phyloP scores from a whole-genome alignment of 345 rosid species.

The Cardiospermum halicacabum region DNA sequence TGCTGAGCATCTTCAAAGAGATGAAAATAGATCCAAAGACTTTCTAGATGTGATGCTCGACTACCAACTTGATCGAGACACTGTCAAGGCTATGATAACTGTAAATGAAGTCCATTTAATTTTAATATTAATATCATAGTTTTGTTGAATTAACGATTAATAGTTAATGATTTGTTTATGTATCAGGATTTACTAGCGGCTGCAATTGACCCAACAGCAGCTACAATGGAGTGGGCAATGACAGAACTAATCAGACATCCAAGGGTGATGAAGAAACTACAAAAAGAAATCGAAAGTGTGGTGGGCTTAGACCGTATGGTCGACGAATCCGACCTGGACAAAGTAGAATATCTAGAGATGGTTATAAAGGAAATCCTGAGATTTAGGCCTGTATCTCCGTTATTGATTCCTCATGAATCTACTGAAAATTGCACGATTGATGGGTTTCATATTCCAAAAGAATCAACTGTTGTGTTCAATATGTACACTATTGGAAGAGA shows the following conservation, averaged over 20 bases:
- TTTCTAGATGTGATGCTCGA: too few species aligned
- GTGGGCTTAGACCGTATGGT: constrained; percentile 16
- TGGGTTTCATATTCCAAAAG: constrained; percentile 14
- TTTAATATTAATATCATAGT: too few species aligned
- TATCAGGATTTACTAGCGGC: constrained; percentile 20
- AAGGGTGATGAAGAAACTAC: constrained; percentile 1
- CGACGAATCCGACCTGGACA: constrained; percentile 21
- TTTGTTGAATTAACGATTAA: too few species aligned
- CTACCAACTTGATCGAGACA: too few species aligned
- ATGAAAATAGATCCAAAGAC: too few species aligned
- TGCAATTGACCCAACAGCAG: constrained; percentile 20
- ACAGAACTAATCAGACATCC: constrained; percentile 18
- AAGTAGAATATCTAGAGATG: constrained; percentile 11
- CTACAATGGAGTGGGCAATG: constrained; percentile 18
- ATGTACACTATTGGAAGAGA: too few species aligned
- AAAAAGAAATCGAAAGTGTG: constrained; percentile 8
- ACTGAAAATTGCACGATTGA: constrained; percentile 6
- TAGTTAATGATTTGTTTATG: too few species aligned
- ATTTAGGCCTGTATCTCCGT: constrained; percentile 21
- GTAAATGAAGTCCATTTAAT: too few species aligned
- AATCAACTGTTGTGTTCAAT: constrained; percentile 5
- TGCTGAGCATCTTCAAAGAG: too few species aligned
- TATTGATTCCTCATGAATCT: constrained; percentile 11
- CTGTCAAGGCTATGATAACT: constrained; percentile 21
- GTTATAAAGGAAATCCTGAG: constrained; percentile 24